phyloP scores from a whole-genome alignment of 306 rosid species.

The Amphicarpaea edgeworthii region DNA sequence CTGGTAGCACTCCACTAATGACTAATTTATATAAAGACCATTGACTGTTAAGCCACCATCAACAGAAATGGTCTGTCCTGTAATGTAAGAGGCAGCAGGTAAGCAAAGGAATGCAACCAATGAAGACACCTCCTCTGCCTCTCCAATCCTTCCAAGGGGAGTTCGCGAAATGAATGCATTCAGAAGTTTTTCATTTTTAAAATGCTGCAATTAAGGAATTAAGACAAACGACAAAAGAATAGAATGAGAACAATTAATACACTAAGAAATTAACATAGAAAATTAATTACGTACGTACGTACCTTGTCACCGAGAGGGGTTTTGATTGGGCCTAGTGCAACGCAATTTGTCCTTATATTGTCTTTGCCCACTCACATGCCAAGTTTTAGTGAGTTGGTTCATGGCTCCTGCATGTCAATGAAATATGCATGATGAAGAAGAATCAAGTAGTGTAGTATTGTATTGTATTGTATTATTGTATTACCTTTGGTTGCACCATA shows the following conservation, averaged over 20 bases:
- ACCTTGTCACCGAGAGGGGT: constrained; percentile 45
- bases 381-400: constrained; percentile 54
- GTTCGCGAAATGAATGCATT: constrained; percentile 30
- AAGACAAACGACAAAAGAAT: too few species aligned
- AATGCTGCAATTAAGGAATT: too few species aligned
- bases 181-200: not conserved
- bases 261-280: not conserved
- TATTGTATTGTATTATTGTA: too few species aligned
- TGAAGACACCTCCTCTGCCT: constrained; percentile 53
- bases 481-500: constrained; percentile 57
- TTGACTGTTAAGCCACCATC: constrained; percentile 42
- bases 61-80: constrained; percentile 41
- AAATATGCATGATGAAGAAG: too few species aligned
- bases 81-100: constrained; percentile 51
- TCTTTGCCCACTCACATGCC: constrained; percentile 79
- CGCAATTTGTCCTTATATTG: constrained; percentile 59
- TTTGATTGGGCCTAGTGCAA: constrained; percentile 60
- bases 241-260: too few species aligned
- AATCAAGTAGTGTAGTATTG: too few species aligned
- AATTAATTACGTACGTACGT: too few species aligned
- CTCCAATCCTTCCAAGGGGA: constrained; percentile 55
- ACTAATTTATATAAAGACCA: not conserved
- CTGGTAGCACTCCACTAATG: too few species aligned
- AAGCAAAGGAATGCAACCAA: constrained; percentile 60
- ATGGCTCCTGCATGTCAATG: constrained; percentile 58